Conservation (phyloP, 805 yeast genomes). For the Barnettozyma sucrosica region DNA sequence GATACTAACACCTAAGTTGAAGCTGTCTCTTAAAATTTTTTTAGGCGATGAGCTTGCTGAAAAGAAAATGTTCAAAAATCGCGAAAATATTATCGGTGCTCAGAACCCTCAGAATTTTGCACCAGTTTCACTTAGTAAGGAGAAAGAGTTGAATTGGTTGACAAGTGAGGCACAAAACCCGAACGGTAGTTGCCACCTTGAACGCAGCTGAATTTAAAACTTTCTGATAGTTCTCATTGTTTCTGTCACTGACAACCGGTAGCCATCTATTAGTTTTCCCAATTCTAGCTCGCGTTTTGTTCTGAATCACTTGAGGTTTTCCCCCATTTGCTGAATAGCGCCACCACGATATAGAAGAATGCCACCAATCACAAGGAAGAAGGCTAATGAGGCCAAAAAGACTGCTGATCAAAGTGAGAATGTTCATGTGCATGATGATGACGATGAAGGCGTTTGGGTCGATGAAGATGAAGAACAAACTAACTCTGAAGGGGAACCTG, state of each 20-base stretch:
- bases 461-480: constrained; percentile 17
- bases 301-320: background rate
- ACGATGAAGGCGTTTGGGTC: constrained; percentile 15
- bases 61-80: background rate
- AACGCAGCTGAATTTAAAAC: background rate
- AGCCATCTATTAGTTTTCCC: background rate
- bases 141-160: background rate
- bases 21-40: background rate
- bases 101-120: background rate
- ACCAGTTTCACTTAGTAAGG: too few relatives aligned
- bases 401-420: constrained; percentile 5
- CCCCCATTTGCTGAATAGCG: background rate
- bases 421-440: background rate
- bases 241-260: background rate
- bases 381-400: background rate
- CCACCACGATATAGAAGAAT: background rate
- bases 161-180: too few relatives aligned
- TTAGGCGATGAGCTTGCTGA: constrained; percentile 1
- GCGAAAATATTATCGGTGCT: background rate
- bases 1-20: background rate
- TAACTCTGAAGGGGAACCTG: constrained; percentile 7
- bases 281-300: background rate
- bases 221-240: too few relatives aligned
- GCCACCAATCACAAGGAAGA: constrained; percentile 5
- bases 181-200: too few relatives aligned